Base-by-base conservation (phyloP, 257 asterid genomes). In the Petunia secreta region DNA sequence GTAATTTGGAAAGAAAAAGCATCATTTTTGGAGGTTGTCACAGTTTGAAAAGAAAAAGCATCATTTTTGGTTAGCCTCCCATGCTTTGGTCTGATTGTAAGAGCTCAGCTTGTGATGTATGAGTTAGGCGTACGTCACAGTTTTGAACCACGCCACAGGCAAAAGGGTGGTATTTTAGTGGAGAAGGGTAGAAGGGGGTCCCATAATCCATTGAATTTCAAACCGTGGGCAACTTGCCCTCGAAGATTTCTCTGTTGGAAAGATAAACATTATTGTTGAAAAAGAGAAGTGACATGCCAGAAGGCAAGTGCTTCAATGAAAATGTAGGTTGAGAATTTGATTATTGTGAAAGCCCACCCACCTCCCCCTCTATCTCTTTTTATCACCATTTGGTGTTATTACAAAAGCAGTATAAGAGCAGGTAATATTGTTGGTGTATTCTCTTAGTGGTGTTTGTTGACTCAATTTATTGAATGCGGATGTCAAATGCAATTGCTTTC, bases 241-340 rank as follows among this genome's bases (percentile, higher is more conserved):
- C 43, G 6, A 71, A 5, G 25, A 11, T 46, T 34, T 48, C 38
- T n/a, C 5, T 46, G 43, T 25, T 25, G 25, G 25, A 25, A 25
- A 2, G 77, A 34, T 48, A 10, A 48, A 25, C 40, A 68, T 71
- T 46, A 41, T 34, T 14, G 16, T 71, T 71, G 4, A 71, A 71
- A 15, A 48, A 10, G 13, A 69, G 43, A 44, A 46, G 43, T 68
- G 58, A 44, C 3, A 4, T 25, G 41, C 76, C 59, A 25, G 16
- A 16, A 25, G 76, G 25, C 59, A 69, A 44, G n/a, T 69, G 53
- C 4, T 40, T 25, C 10, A 46, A 46, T 44, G 41, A 69, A 58
- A 68, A 25, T 69, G 25, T 46, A 69, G 41, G 57, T 69, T 69
- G 41, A 46, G 16, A 25, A 69, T 16, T 69, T 69, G 41, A 69